phyloP scores from a whole-genome alignment of 1,284 basidiomycete genomes.

The Lignosus rhinocerotis region DNA sequence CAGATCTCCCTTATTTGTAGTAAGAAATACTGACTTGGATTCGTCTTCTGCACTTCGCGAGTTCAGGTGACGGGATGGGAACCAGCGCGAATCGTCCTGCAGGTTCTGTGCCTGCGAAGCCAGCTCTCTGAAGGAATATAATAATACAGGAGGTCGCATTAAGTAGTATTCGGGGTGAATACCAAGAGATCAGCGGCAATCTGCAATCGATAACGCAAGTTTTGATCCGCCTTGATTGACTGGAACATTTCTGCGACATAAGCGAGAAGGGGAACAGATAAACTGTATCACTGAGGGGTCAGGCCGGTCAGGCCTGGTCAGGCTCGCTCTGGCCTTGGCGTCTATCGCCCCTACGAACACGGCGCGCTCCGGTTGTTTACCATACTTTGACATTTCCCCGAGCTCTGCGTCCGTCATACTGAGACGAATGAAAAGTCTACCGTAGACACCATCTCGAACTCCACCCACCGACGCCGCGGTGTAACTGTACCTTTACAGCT shows the following conservation, averaged over 20 bases:
- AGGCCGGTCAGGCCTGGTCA: too few species aligned
- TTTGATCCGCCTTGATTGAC: slow-evolving; percentile 24
- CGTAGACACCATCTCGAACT: not conserved
- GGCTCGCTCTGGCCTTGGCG: too few species aligned
- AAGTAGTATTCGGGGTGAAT: not conserved
- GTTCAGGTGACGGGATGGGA: not conserved
- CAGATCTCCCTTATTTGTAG: slow-evolving; percentile 2
- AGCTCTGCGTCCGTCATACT: not conserved
- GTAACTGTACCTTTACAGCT: not conserved
- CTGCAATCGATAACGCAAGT: slow-evolving; percentile 14
- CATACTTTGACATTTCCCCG: not conserved
- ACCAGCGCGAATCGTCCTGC: not conserved
- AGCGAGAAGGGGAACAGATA: not conserved
- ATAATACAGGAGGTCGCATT: not conserved
- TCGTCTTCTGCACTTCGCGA: not conserved
- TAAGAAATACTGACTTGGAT: not conserved
- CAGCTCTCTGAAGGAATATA: not conserved
- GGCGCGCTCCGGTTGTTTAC: not conserved
- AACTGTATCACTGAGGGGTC: not conserved
- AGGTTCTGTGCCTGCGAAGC: not conserved
- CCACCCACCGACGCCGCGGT: not conserved
- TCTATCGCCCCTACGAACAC: not conserved
- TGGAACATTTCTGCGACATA: slow-evolving; percentile 6
- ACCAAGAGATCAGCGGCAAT: slow-evolving; percentile 18
- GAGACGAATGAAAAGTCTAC: not conserved